phyloP scores from a whole-genome alignment of 257 asterid genomes.

The Cordia subcordata region DNA sequence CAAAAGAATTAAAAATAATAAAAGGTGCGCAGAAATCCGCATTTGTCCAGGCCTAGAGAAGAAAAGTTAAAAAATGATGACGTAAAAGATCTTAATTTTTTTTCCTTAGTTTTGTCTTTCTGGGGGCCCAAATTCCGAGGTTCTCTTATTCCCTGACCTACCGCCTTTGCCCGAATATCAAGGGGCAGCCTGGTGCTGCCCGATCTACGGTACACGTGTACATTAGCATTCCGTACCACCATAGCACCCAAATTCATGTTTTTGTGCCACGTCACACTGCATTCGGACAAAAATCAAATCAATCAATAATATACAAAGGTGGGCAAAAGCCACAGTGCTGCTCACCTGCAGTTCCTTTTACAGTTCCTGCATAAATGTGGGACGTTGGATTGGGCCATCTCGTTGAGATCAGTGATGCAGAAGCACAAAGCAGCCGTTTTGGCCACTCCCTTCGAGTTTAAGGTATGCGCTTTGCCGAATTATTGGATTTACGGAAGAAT shows the following conservation, averaged over 20 bases:
- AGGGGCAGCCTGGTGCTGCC: constrained; percentile 8
- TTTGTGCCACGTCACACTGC: constrained; percentile 6
- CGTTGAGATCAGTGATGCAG: neutral
- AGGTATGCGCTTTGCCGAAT: too few relatives aligned
- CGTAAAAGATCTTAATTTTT: too few relatives aligned
- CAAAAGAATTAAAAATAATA: too few relatives aligned
- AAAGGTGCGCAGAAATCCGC: too few relatives aligned
- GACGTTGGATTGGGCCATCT: neutral
- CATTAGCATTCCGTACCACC: constrained; percentile 3
- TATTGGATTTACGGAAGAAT: too few relatives aligned
- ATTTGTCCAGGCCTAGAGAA: too few relatives aligned
- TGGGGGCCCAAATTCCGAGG: constrained; percentile 4
- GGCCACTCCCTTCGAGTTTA: neutral
- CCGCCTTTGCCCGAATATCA: constrained; percentile 9
- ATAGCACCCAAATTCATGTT: neutral
- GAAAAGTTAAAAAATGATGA: too few relatives aligned
- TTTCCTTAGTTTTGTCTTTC: too few relatives aligned
- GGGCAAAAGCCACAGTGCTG: neutral
- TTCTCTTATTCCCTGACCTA: neutral
- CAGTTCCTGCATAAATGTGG: neutral
- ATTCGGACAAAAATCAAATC: neutral
- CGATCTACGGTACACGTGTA: constrained; percentile 8
- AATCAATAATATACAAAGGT: too few relatives aligned
- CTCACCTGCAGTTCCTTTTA: neutral
- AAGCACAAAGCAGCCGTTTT: neutral